phyloP scores from a whole-genome alignment of 2,329 filamentous ascomycete species.

The Madurella fahalii region DNA sequence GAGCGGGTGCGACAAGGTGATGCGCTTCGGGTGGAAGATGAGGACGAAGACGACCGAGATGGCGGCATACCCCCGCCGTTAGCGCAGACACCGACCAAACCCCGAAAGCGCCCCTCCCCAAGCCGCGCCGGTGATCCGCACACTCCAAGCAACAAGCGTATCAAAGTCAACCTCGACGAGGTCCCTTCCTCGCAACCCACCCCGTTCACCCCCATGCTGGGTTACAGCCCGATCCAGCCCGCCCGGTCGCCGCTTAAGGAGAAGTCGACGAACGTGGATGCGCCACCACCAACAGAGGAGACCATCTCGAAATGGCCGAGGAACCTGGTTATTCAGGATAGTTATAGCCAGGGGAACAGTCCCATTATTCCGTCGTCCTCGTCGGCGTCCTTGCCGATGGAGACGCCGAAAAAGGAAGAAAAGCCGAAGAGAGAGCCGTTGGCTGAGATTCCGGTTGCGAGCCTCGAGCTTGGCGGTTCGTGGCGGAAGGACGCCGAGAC shows the following conservation, averaged over 20 bases:
- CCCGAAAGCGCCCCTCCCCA: not conserved
- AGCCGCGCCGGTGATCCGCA: constrained; percentile 32
- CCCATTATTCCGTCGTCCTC: constrained; percentile 13
- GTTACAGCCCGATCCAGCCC: constrained; percentile 34
- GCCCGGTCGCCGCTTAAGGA: constrained; percentile 38
- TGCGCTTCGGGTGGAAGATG: constrained; percentile 20
- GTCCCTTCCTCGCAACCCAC: constrained; percentile 45
- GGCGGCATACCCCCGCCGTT: constrained; percentile 1
- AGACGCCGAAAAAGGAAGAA: constrained; percentile 18
- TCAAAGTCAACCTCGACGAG: constrained; percentile 38
- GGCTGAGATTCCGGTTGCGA: constrained; percentile 20
- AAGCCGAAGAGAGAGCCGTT: constrained; percentile 17
- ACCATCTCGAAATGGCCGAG: constrained; percentile 27
- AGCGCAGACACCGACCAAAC: not conserved
- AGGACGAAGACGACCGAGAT: constrained; percentile 23
- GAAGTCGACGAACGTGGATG: constrained; percentile 32
- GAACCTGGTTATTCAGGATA: constrained; percentile 43
- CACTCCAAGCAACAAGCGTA: constrained; percentile 35
- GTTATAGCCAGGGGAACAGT: constrained; percentile 36
- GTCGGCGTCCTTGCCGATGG: not conserved
- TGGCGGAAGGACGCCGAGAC: constrained; percentile 6
- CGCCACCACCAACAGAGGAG: constrained; percentile 21
- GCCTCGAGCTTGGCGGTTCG: constrained; percentile 2
- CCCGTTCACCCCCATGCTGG: constrained; percentile 39
- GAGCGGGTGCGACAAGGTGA: constrained; percentile 8